Base-by-base conservation (phyloP, 2,329 filamentous ascomycete genomes). In the Alternaria sp. region DNA sequence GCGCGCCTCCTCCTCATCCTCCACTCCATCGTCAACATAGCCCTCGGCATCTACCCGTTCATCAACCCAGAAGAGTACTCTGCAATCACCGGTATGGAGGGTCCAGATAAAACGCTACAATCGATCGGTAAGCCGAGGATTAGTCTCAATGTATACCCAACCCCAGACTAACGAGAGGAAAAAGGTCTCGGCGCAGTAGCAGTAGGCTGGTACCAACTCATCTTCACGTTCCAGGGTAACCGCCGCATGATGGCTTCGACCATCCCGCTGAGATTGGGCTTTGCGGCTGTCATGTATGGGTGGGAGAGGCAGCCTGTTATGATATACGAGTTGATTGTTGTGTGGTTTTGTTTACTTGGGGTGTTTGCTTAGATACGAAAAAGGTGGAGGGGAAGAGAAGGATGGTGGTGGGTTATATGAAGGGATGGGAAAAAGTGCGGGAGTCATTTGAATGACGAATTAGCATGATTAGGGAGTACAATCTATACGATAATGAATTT, bases 121-220 rank as follows among this genome's bases (percentile, higher is more conserved):
- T 55, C 55, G 8, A 59, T 62, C 30, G 59, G 59, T 65, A 44
- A n/a, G 53, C 55, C 33, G 33, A 37, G 14, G 2, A 37, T 37
- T 3, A 15, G 14, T 14, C 20, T 37, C 25, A 11, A 28, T 3
- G 20, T n/a, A 14, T 30, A 18, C 18, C 23, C 25, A 46, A n/a
- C 15, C 8, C 8, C 20, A 23, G 50, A 12, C 28, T 28, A 23
- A 41, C 21, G 45, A 18, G 8, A 7, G 20, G 15, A 49, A 18
- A 25, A 37, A 68, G 67, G 67, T 18, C 59, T 70, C 3, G 63
- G 63, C 11, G 55, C 41, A 3, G 30, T 70, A n/a, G 63, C 59
- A 30, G 55, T 70, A 18, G 60, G 67, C 8, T 66, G 61, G 63
- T 68, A 66, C 44, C 61, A 70, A 30, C 56, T 63, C n/a, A 20